phyloP scores from a whole-genome alignment of 2,329 filamentous ascomycete species.

The Alternaria metachromatica region DNA sequence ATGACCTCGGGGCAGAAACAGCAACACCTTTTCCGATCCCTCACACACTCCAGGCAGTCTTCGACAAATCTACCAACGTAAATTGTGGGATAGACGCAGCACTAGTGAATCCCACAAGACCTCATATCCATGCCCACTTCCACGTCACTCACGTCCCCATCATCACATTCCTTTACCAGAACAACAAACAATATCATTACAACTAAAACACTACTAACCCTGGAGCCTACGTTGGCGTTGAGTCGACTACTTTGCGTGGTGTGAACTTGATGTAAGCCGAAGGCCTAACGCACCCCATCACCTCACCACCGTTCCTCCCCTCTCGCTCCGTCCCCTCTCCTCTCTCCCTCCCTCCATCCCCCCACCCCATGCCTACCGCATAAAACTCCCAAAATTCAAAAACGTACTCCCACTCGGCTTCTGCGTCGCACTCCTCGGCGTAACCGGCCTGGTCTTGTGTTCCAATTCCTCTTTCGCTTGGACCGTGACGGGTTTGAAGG shows the following conservation, averaged over 20 bases:
- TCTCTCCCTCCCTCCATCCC: too few species aligned
- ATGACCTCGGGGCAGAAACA: neutral
- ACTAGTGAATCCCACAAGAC: neutral
- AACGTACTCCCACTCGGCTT: constrained; percentile 2
- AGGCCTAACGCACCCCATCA: neutral
- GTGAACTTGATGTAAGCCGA: neutral
- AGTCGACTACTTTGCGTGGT: neutral
- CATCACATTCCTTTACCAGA: neutral
- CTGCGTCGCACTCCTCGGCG: constrained; percentile 1
- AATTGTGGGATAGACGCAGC: neutral
- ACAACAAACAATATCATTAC: neutral
- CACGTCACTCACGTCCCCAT: neutral
- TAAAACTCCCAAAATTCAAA: constrained; percentile 10
- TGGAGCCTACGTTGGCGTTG: neutral
- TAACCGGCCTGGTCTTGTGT: neutral
- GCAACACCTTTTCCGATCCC: neutral
- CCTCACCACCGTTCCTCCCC: neutral
- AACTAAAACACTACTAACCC: neutral
- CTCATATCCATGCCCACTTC: neutral
- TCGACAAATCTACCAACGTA: neutral
- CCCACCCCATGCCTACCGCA: neutral
- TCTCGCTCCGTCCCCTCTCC: neutral
- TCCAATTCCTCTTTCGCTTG: neutral
- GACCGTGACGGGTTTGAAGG: neutral
- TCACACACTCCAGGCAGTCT: neutral